Evolutionary conservation across 768 basidiomycete species (phyloP).

Genomic region (Galerina marginata): DNA sequence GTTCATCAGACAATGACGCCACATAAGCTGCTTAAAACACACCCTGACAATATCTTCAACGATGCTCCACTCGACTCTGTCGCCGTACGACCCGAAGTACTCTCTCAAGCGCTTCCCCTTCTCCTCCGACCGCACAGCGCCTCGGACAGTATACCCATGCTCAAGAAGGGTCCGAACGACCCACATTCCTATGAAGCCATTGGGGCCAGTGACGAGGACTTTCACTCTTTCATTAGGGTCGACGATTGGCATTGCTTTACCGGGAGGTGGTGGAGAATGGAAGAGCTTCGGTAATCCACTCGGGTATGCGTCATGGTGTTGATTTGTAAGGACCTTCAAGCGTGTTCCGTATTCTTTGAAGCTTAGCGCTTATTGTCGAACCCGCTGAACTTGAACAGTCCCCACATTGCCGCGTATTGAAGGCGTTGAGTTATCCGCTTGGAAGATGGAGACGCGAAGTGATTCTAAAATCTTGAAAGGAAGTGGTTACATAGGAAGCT

Average conservation of each 20-base stretch:
- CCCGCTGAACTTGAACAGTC: too few relatives aligned
- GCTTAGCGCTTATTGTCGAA: too few relatives aligned
- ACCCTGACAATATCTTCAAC: constrained; percentile 68
- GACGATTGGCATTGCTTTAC: constrained; percentile 34
- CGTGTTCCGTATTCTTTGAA: background rate
- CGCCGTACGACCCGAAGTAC: constrained; percentile 56
- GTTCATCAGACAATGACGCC: too few relatives aligned
- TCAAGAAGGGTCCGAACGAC: constrained; percentile 61
- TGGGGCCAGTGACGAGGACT: constrained; percentile 63
- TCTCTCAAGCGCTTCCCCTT: constrained; percentile 65
- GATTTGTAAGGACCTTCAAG: background rate
- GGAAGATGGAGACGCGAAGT: too few relatives aligned
- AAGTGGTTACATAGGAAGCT: too few relatives aligned
- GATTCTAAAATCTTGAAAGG: too few relatives aligned
- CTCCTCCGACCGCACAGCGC: constrained; percentile 64
- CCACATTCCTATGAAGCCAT: constrained; percentile 66
- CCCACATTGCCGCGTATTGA: too few relatives aligned
- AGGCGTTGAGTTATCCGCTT: too few relatives aligned
- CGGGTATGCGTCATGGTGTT: background rate
- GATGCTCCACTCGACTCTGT: constrained; percentile 65
- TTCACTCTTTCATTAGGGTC: constrained; percentile 26
- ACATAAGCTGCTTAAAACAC: background rate
- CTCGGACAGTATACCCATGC: constrained; percentile 65
- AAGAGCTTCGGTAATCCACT: background rate
- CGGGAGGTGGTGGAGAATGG: background rate